Percentiles rank a stretch among this genome's conserved stretches.
Conservation (phyloP, 306 rosid genomes). For the Sesbania bispinosa region DNA sequence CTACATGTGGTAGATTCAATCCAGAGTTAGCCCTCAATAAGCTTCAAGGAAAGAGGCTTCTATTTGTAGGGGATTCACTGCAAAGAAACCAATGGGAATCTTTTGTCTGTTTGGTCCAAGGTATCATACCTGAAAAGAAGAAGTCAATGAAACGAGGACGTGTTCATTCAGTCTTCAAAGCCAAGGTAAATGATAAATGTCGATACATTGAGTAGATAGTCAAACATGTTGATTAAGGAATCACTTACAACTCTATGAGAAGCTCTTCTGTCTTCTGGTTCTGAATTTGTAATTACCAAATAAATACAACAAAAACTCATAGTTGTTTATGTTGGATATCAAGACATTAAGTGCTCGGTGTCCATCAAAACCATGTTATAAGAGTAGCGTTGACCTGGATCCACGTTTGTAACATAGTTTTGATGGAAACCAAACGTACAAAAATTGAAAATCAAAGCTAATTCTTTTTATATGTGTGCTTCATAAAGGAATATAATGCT, state of each 20-base stretch:
- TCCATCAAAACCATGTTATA: no score
- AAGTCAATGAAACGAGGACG: constrained; percentile 60
- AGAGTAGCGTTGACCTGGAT: no score
- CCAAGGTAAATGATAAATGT: constrained; percentile 60
- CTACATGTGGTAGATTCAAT: constrained; percentile 47
- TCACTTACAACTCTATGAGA: not conserved
- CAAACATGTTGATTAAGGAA: constrained; percentile 5
- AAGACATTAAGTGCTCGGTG: not conserved
- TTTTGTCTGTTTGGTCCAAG: constrained; percentile 78
- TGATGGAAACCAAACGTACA: no score
- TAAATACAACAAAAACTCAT: not conserved
- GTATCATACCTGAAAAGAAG: constrained; percentile 63
- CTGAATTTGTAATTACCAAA: not conserved
- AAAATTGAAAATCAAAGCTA: not conserved
- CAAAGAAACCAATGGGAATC: constrained; percentile 98
- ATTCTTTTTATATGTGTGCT: not conserved
- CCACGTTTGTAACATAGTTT: no score
- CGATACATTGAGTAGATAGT: not conserved
- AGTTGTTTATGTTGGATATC: not conserved
- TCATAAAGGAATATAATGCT: constrained; percentile 67
- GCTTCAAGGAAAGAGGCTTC: constrained; percentile 67
- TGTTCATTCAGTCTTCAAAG: constrained; percentile 66
- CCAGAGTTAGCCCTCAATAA: constrained; percentile 72
- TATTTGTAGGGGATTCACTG: constrained; percentile 92
- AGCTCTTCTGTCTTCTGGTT: not conserved